Conservation (phyloP, 1,139 yeast species). For the Eremothecium coryli region DNA sequence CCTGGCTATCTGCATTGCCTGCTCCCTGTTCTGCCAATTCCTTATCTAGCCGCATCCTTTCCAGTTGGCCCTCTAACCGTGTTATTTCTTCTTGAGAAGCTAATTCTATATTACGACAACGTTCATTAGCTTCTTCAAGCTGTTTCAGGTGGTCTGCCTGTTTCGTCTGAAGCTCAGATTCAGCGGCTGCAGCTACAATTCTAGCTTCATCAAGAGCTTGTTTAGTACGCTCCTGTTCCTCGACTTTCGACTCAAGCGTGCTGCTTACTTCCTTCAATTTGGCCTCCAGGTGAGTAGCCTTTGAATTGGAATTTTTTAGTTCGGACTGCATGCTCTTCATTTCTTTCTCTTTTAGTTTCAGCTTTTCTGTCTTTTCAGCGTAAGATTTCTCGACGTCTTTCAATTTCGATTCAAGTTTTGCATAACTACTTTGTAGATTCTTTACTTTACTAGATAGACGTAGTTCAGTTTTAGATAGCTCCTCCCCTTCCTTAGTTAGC, state of each 20-base stretch:
- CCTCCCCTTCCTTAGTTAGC: slow-evolving; percentile 73
- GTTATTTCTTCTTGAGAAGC: slow-evolving; percentile 21
- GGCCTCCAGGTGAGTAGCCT: slow-evolving; percentile 13
- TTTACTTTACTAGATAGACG: slow-evolving; percentile 55
- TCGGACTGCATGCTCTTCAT: slow-evolving; percentile 22
- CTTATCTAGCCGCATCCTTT: slow-evolving; percentile 35
- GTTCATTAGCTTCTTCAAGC: slow-evolving; percentile 18
- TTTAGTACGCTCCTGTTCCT: slow-evolving; percentile 28
- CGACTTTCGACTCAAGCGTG: slow-evolving; percentile 27
- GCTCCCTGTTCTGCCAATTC: slow-evolving; percentile 26
- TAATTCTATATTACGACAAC: slow-evolving; percentile 22
- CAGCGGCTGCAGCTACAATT: background rate
- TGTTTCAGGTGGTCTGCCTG: slow-evolving; percentile 26
- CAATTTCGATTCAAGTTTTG: slow-evolving; percentile 29
- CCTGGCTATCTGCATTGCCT: slow-evolving; percentile 39
- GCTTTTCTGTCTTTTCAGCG: background rate
- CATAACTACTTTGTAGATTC: slow-evolving; percentile 39
- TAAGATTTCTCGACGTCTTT: background rate
- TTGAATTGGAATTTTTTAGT: slow-evolving; percentile 13
- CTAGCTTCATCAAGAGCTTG: slow-evolving; percentile 6
- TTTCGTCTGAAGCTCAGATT: slow-evolving; percentile 32
- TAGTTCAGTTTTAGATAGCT: slow-evolving; percentile 64
- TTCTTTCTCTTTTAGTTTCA: slow-evolving; percentile 28
- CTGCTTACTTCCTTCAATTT: slow-evolving; percentile 9
- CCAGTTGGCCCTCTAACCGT: slow-evolving; percentile 35